Evolutionary conservation across 2,329 filamentous ascomycete species (phyloP).

Genomic region (Diplodia intermedia): DNA sequence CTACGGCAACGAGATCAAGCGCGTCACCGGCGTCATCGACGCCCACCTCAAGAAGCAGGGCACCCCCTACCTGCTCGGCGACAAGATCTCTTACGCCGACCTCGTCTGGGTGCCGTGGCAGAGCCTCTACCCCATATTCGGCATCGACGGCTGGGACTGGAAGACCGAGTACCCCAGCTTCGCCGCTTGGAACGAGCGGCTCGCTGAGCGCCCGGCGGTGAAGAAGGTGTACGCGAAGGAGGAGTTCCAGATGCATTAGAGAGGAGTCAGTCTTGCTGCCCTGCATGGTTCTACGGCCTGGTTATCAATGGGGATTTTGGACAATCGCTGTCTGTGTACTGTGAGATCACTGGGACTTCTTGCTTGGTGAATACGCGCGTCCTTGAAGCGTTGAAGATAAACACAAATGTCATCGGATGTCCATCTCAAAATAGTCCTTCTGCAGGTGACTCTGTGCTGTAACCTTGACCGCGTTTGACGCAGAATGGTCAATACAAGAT

Average conservation of each 20-base stretch:
- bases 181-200: conserved; percentile 20
- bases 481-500: too few species aligned
- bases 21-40: conserved; percentile 55
- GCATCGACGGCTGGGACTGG: conserved; percentile 42
- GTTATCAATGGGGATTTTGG: too few species aligned
- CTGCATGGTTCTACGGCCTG: too few species aligned
- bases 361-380: too few species aligned
- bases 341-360: too few species aligned
- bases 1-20: conserved; percentile 54
- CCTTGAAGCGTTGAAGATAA: too few species aligned
- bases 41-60: conserved; percentile 43
- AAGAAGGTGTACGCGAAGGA: background rate
- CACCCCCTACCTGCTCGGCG: conserved; percentile 52
- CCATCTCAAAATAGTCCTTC: too few species aligned
- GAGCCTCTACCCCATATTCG: conserved; percentile 35
- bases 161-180: conserved; percentile 38
- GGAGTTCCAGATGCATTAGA: background rate
- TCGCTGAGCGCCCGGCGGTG: background rate
- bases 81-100: conserved; percentile 53
- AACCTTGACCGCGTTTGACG: too few species aligned
- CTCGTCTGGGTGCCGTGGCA: conserved; percentile 51
- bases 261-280: too few species aligned
- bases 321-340: too few species aligned
- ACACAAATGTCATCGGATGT: too few species aligned
- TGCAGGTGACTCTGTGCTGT: too few species aligned